Percentiles rank a stretch among this genome's conserved stretches.
Evolutionary conservation across 1,284 basidiomycete species (phyloP).

Genomic region (Leccinum griseonigrum): DNA sequence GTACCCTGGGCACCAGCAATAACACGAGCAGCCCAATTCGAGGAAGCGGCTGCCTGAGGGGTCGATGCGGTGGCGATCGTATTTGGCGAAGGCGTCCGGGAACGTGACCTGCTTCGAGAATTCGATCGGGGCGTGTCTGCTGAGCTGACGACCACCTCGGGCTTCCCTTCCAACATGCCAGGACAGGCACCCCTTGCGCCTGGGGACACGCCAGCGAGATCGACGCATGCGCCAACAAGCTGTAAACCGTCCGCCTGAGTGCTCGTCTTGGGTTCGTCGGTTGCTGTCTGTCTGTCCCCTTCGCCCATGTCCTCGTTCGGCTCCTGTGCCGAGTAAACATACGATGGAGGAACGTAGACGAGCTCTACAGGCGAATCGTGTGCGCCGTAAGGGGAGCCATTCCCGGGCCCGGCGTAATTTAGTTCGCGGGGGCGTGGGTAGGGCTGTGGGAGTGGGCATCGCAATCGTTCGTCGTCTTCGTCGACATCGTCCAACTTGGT

Average conservation of each 20-base stretch:
- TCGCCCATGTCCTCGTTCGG: conserved; percentile 12
- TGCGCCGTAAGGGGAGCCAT: conserved; percentile 12
- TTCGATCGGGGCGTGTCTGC: conserved; percentile 22
- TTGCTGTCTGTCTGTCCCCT: conserved; percentile 2
- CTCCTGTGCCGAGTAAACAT: conserved; percentile 31
- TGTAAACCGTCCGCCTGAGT: neutral
- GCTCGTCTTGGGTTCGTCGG: neutral
- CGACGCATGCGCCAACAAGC: conserved; percentile 12
- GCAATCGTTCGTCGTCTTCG: conserved; percentile 19
- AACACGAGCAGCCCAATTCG: conserved; percentile 10
- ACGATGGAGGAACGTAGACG: conserved; percentile 66
- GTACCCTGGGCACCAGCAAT: conserved; percentile 8
- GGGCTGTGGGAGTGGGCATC: conserved; percentile 12
- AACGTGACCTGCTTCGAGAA: conserved; percentile 39
- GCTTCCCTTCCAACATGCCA: conserved; percentile 6
- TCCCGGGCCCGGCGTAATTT: conserved; percentile 3
- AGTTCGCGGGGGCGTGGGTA: conserved; percentile 3
- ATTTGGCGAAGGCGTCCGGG: conserved; percentile 43
- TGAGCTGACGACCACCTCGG: conserved; percentile 30
- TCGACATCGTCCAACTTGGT: conserved; percentile 54
- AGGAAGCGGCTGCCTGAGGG: conserved; percentile 19
- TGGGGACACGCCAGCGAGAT: conserved; percentile 13
- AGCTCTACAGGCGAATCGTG: conserved; percentile 30
- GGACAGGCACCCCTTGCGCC: neutral
- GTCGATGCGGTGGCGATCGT: conserved; percentile 27